Evolutionary conservation across 768 basidiomycete species (phyloP).

Genomic region (Trametes maxima): DNA sequence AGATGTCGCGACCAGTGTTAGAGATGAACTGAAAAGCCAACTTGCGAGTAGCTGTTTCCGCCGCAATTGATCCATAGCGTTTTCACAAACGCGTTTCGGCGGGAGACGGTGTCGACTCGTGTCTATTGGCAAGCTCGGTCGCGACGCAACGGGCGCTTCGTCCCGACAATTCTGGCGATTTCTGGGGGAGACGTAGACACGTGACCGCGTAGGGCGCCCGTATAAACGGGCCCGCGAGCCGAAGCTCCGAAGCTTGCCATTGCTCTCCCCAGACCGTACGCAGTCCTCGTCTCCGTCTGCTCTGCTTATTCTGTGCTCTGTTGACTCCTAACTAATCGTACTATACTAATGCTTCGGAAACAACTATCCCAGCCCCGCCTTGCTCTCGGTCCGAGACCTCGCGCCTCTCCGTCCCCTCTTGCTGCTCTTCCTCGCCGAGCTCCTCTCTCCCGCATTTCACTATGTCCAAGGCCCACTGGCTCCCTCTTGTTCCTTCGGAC

Average conservation of each 20-base stretch:
- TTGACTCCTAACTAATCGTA: background rate
- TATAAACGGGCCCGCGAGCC: background rate
- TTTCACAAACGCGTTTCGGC: background rate
- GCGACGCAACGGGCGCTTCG: background rate
- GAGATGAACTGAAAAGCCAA: background rate
- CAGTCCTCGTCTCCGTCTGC: background rate
- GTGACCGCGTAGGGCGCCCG: constrained; percentile 15
- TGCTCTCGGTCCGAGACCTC: background rate
- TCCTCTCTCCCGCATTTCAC: constrained; percentile 20
- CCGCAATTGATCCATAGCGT: background rate
- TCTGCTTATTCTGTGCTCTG: background rate
- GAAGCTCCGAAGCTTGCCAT: background rate
- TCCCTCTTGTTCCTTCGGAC: constrained; percentile 29
- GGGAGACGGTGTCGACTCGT: background rate
- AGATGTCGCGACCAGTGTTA: no score
- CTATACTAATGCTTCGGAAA: constrained; percentile 12
- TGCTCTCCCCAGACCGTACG: background rate
- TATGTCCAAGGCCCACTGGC: background rate
- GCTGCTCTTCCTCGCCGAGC: constrained; percentile 18
- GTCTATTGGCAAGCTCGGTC: no score
- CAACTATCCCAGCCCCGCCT: constrained; percentile 4
- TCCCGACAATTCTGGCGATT: constrained; percentile 8
- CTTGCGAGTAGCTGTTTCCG: background rate
- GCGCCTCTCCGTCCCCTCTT: constrained; percentile 2
- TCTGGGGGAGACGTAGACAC: background rate